Percentiles rank a stretch among this genome's conserved stretches.
These are phyloP conservation scores for Aspergillus sp. DNA, from an alignment of 2,329 filamentous ascomycete species.

Conservation along the genomic window DNA sequence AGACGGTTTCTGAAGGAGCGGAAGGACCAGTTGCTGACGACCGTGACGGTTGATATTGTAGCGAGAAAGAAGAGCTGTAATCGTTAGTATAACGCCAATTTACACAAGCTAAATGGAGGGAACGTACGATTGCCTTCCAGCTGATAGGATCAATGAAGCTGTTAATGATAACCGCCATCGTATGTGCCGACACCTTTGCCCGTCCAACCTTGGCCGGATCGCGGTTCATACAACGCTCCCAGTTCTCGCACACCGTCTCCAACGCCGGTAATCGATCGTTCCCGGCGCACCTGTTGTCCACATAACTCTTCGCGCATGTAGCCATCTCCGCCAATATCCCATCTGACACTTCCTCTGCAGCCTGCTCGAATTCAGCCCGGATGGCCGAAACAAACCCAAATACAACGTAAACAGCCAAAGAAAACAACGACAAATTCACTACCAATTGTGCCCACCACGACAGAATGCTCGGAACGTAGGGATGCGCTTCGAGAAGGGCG, in stretches of 20 bases:
- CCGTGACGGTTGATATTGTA: constrained; percentile 44
- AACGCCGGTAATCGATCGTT: constrained; percentile 65
- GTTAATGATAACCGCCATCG: constrained; percentile 88
- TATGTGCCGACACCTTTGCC: constrained; percentile 74
- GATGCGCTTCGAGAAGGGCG: constrained; percentile 57
- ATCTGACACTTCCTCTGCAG: constrained; percentile 60
- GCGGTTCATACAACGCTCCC: constrained; percentile 81
- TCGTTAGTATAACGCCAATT: constrained; percentile 10
- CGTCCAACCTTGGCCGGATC: constrained; percentile 72
- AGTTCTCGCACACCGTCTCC: constrained; percentile 65
- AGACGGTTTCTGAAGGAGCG: constrained; percentile 42
- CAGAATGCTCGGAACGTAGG: constrained; percentile 58
- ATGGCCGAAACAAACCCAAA: constrained; percentile 65
- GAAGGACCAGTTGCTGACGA: constrained; percentile 55
- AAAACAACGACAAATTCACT: constrained; percentile 45
- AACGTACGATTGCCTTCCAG: constrained; percentile 66
- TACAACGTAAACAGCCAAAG: constrained; percentile 54
- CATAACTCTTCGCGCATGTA: constrained; percentile 65
- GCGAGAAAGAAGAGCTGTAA: constrained; percentile 33
- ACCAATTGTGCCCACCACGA: constrained; percentile 60
- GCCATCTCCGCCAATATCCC: constrained; percentile 67
- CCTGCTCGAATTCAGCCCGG: constrained; percentile 66
- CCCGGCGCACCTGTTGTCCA: constrained; percentile 66
- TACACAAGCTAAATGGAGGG: background rate
- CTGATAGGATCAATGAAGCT: constrained; percentile 86